Conservation (phyloP, 495 filamentous ascomycete species). For the Bacidia gigantensis region DNA sequence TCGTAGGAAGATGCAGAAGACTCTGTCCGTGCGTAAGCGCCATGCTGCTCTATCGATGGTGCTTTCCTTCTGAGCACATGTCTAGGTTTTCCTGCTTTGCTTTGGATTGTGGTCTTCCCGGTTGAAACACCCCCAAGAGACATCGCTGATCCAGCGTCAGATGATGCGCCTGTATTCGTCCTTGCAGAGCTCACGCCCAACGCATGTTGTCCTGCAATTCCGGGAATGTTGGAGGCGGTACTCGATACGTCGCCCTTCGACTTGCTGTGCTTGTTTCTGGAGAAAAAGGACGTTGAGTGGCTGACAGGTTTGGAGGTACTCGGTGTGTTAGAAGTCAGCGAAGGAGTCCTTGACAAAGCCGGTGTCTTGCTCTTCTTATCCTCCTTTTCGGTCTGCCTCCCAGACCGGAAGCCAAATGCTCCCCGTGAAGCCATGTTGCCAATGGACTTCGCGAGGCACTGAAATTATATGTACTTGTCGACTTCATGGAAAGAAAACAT, state of each 20-base stretch:
- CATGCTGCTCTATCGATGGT: constrained; percentile 13
- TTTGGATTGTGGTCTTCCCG: constrained; percentile 2
- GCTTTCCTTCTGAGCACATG: constrained; percentile 18
- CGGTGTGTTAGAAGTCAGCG: constrained; percentile 13
- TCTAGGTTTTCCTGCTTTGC: constrained; percentile 8
- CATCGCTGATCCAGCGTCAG: background rate
- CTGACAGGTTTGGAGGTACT: constrained; percentile 12
- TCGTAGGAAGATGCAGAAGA: constrained; percentile 16
- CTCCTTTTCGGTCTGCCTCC: constrained; percentile 15
- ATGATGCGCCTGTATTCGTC: constrained; percentile 3
- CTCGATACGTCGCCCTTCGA: constrained; percentile 1
- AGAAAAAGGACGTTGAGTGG: constrained; percentile 16
- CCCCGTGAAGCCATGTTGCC: constrained; percentile 18
- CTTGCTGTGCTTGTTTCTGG: constrained; percentile 12
- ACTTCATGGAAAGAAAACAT: constrained; percentile 13
- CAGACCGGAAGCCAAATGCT: constrained; percentile 17
- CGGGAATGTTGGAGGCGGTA: constrained; percentile 3
- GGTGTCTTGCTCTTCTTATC: constrained; percentile 11
- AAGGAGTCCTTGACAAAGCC: constrained; percentile 9
- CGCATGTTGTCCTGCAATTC: constrained; percentile 3
- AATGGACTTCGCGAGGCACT: constrained; percentile 11
- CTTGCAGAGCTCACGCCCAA: constrained; percentile 1
- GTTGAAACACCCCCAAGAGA: background rate
- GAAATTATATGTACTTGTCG: constrained; percentile 1
- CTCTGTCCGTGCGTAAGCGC: constrained; percentile 13